Conservation (phyloP, 495 filamentous ascomycete species). For the Elaphomyces granulatus region DNA sequence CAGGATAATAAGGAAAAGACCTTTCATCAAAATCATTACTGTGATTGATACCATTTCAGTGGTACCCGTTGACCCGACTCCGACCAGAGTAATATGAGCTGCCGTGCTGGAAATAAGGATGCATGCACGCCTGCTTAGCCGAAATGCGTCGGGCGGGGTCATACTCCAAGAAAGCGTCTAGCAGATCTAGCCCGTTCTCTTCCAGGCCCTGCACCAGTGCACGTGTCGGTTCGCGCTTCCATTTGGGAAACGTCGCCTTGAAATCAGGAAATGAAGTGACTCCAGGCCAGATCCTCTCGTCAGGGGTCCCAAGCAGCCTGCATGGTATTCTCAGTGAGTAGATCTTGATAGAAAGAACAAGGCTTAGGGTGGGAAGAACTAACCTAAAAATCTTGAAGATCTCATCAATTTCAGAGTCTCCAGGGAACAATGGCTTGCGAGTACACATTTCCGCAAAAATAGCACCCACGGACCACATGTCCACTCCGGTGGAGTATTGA, state of each 20-base stretch:
- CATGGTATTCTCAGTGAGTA: constrained; percentile 3
- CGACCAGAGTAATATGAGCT: constrained; percentile 38
- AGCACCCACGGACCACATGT: constrained; percentile 98
- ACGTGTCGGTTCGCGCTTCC: constrained; percentile 55
- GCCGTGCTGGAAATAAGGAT: constrained; percentile 81
- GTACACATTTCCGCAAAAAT: constrained; percentile 99
- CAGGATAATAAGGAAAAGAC: too few relatives aligned
- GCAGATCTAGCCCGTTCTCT: constrained; percentile 65
- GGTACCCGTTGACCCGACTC: constrained; percentile 27
- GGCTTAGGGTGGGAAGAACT: constrained; percentile 9
- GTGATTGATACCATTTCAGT: too few relatives aligned
- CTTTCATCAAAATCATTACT: too few relatives aligned
- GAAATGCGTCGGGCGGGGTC: constrained; percentile 89
- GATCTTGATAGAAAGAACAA: background rate
- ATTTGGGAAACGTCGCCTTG: constrained; percentile 94
- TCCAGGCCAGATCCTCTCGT: constrained; percentile 81
- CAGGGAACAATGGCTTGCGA: constrained; percentile 90
- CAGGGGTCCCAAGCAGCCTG: constrained; percentile 83
- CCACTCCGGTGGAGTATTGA: constrained; percentile 95
- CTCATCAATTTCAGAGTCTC: constrained; percentile 98
- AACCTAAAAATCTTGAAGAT: constrained; percentile 99
- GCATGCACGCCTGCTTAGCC: constrained; percentile 84
- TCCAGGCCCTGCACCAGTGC: constrained; percentile 50
- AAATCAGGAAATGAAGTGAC: constrained; percentile 97
- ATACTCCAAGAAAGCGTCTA: constrained; percentile 86